Conservation (phyloP, 23 red algal species). For the Agarophyton chilense region DNA sequence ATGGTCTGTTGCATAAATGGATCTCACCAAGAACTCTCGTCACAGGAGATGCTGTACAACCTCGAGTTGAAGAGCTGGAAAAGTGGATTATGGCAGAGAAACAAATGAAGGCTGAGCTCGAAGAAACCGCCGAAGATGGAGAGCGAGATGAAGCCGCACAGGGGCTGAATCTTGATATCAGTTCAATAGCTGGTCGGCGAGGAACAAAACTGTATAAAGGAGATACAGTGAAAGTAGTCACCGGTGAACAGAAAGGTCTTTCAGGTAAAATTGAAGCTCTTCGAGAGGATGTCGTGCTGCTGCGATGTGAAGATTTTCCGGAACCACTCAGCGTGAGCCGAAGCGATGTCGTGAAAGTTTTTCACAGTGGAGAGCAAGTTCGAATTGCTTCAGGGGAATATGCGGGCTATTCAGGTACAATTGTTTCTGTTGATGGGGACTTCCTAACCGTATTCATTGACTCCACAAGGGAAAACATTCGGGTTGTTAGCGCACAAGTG, state of each 20-base stretch:
- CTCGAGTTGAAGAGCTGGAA: conserved; percentile 87
- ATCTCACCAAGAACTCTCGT: conserved; percentile 65
- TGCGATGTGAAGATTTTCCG: conserved; percentile 47
- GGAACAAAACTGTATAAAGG: conserved; percentile 70
- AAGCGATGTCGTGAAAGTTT: conserved; percentile 83
- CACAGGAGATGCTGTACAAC: conserved; percentile 69
- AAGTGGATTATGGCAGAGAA: conserved; percentile 79
- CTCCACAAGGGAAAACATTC: conserved; percentile 78
- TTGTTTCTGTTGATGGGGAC: conserved; percentile 85
- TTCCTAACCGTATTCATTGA: conserved; percentile 86
- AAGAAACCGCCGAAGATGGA: conserved; percentile 25
- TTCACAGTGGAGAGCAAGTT: conserved; percentile 84
- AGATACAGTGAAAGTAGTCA: conserved; percentile 53
- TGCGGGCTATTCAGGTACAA: conserved; percentile 82
- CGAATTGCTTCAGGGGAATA: conserved; percentile 73
- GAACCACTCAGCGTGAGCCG: conserved; percentile 60
- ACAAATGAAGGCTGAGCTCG: conserved; percentile 31
- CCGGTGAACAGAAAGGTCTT: conserved; percentile 71
- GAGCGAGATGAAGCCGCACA: conserved; percentile 32
- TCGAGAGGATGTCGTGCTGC: conserved; percentile 56
- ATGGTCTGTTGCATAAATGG: conserved; percentile 89
- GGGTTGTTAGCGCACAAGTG: conserved; percentile 64
- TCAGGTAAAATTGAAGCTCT: conserved; percentile 48
- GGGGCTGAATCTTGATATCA: conserved; percentile 63
- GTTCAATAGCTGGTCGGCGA: conserved; percentile 52